A percentile compares a stretch with the other conserved stretches of the same genome.
Conservation (phyloP, 208 protist genomes). For the Angomonas ambiguus region DNA sequence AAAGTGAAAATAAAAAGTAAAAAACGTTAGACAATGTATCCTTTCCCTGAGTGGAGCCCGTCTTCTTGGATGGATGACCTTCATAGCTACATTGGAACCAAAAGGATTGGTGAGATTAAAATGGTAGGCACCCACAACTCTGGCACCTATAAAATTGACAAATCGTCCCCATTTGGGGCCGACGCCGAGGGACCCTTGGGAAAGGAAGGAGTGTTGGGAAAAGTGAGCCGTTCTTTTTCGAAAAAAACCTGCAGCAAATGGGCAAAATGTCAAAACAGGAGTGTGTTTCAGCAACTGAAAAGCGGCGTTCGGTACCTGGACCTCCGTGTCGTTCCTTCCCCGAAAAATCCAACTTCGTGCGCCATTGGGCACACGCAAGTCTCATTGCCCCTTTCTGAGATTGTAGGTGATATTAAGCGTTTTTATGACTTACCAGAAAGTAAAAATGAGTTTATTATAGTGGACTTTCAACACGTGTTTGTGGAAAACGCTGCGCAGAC, state of each 20-base stretch:
- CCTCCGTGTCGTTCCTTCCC: neutral
- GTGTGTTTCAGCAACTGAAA: neutral
- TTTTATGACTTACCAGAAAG: neutral
- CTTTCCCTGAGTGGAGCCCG: neutral
- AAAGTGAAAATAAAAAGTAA: neutral
- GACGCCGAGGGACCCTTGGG: neutral
- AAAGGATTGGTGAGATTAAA: neutral
- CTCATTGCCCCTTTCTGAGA: neutral
- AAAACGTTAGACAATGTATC: neutral
- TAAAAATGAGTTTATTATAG: neutral
- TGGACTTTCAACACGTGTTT: slow-evolving; percentile 3
- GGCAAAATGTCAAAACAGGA: neutral
- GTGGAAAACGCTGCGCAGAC: neutral
- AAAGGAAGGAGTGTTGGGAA: neutral
- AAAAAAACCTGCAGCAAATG: neutral
- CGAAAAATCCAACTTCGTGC: neutral
- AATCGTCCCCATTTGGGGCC: neutral
- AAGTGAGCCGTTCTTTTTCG: neutral
- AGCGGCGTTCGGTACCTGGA: neutral
- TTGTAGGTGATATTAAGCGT: neutral
- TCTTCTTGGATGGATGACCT: neutral
- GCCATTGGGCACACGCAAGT: neutral
- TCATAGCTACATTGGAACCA: neutral
- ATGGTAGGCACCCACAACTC: slow-evolving; percentile 3
- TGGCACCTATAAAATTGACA: neutral